phyloP scores from a whole-genome alignment of 371 early-diverging fungal genomes.

The Mucor lusitanicus region DNA sequence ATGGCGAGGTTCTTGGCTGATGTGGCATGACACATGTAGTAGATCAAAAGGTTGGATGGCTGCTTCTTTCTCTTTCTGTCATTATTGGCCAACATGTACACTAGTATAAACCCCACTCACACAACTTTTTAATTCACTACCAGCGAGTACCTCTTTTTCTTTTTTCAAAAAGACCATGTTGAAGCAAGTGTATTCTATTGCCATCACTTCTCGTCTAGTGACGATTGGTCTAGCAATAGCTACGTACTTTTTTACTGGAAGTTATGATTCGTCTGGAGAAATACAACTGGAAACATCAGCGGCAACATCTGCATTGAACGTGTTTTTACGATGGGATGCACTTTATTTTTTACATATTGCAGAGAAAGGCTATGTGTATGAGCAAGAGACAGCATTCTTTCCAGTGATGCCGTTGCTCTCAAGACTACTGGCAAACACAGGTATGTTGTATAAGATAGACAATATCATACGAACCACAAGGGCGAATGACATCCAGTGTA shows the following conservation, averaged over 20 bases:
- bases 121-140: neutral
- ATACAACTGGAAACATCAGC: conserved; percentile 21
- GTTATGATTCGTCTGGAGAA: conserved; percentile 49
- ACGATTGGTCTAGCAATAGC: conserved; percentile 25
- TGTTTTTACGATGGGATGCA: conserved; percentile 91
- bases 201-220: conserved; percentile 26
- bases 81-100: neutral
- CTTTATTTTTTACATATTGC: conserved; percentile 88
- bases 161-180: conserved; percentile 18
- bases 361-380: conserved; percentile 80
- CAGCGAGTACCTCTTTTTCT: too few relatives aligned
- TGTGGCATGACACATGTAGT: too few relatives aligned
- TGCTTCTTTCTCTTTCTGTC: too few relatives aligned
- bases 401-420: conserved; percentile 78
- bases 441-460: neutral
- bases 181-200: conserved; percentile 30
- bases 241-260: conserved; percentile 28
- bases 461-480: too few relatives aligned
- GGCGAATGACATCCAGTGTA: conserved; percentile 1
- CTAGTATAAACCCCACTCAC: too few relatives aligned
- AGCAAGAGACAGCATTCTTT: conserved; percentile 93
- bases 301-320: conserved; percentile 21
- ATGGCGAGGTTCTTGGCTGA: too few relatives aligned
- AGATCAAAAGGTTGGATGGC: too few relatives aligned
- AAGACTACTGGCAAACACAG: conserved; percentile 48